Evolutionary conservation across 768 basidiomycete species (phyloP).

Genomic region (Hortiboletus campestris): DNA sequence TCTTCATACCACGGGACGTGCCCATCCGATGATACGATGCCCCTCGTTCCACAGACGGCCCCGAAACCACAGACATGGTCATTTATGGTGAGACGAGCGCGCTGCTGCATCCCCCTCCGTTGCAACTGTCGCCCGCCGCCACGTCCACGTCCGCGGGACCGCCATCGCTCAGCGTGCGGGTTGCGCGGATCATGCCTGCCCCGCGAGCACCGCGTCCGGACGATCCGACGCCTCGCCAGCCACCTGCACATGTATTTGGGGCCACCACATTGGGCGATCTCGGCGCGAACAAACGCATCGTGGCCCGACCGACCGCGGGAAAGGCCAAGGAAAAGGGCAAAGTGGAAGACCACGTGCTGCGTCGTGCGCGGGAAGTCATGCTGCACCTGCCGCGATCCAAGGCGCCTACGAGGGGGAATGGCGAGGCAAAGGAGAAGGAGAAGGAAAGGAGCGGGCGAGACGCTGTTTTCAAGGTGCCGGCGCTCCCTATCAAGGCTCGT

Average conservation of each 20-base stretch:
- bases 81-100: conserved; percentile 43
- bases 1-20: too few relatives aligned
- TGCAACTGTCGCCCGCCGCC: conserved; percentile 11
- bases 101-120: conserved; percentile 4
- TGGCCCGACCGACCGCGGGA: conserved; percentile 6
- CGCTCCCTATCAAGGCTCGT: conserved; percentile 36
- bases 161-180: conserved; percentile 40
- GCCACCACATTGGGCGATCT: conserved; percentile 12
- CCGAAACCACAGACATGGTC: conserved; percentile 66
- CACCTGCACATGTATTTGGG: conserved; percentile 40
- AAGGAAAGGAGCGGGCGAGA: conserved; percentile 1
- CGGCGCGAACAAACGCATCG: conserved; percentile 24
- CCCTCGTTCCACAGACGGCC: conserved; percentile 46
- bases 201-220: conserved; percentile 61
- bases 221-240: conserved; percentile 74
- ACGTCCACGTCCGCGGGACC: conserved; percentile 22
- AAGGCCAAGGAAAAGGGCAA: conserved; percentile 10
- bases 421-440: background rate
- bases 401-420: conserved; percentile 2
- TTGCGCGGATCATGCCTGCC: conserved; percentile 54
- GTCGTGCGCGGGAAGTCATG: conserved; percentile 39
- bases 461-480: conserved; percentile 47
- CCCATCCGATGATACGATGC: background rate
- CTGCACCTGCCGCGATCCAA: conserved; percentile 34
- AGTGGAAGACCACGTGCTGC: conserved; percentile 32